Evolutionary conservation across 495 filamentous ascomycete species (phyloP), one percentile per base, ranked within the genome.

Genomic region (Xylaria palmicola): DNA sequence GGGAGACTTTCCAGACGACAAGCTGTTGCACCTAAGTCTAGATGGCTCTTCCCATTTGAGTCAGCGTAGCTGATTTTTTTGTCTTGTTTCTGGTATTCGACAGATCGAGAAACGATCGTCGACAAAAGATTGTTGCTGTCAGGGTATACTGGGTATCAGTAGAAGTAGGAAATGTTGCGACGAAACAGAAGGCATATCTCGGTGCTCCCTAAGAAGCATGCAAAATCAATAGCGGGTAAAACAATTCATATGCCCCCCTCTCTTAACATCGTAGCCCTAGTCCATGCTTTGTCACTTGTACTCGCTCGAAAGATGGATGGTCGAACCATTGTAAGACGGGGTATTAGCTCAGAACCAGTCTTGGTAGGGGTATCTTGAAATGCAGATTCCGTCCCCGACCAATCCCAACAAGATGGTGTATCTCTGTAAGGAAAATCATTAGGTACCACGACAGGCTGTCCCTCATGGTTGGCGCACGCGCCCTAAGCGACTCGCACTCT

Each of bases 281-380:
- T 56, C 55, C 41, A 65, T 47, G 63, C 64, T 62, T 56, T 37
- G 52, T 56, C 30, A 24, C 34, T 56, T 40, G 50, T 55, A 17
- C 49, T 61, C 55, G 17, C 26, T 58, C 36, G 56, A 36, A 59
- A 56, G 54, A 55, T 52, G 34, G 57, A 47, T 39, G 27, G 50
- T 62, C 50, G 64, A 54, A 64, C 56, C 60, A 57, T 56, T 62
- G 56, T 63, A 68, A 68, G 56, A 64, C 32, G 65, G 75, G 74
- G 76, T 79, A 80, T 78, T 75, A 77, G 75, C 68, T 71, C 68
- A 73, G 70, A 74, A 77, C 72, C 75, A 79, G 74, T 79, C 76
- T 79, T 66, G 74, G 70, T 68, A 71, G 78, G n/a, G 79, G 79
- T 80, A 79, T 80, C 78, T 79, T 75, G 75, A 81, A 80, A 81